Base-by-base conservation (phyloP, 2,329 filamentous ascomycete genomes). In the Aspergillus costaricaensis region DNA sequence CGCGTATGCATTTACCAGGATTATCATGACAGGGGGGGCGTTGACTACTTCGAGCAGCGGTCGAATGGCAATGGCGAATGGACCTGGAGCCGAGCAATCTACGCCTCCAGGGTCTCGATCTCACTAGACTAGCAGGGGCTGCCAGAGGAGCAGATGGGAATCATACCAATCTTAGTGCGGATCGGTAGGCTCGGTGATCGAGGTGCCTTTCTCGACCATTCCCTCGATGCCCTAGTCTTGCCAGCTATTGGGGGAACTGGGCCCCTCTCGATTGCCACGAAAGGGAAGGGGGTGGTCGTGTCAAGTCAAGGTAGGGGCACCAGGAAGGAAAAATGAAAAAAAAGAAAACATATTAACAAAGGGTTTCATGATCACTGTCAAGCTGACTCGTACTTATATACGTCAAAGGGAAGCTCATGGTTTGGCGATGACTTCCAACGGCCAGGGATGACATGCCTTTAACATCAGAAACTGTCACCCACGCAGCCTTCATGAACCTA, bases 1-100 rank as follows among this genome's bases (percentile, higher is more conserved):
- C 55, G 47, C 55, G 25, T 65, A 57, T 65, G 61, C 54, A 61
- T 48, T 58, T 51, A 32, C 59, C 32, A 54, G 55, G 58, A 44
- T 61, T 48, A 61, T 41, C 57, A 49, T 55, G 58, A 58, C 59
- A 61, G 44, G 59, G 60, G 55, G 58, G 36, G 10, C 14, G 54
- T 47, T 44, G 62, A 61, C 54, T 55, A 49, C 58, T 56, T 49
- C 48, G 44, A 52, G 14, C 36, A 44, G 44, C 56, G 54, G 52
- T 56, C 58, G 49, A 55, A 47, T 53, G 48, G 43, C 56, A 58
- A 50, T 50, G 47, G 47, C 47, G 47, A 50, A 50, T 50, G 15
- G 47, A 50, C 23, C n/a, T 32, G 47, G 25, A 32, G 25, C 47
- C 47, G 47, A 50, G 47, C 3, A 17, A n/a, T 55, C 30, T 23